These are phyloP conservation scores for Tulasnella sp. DNA, from an alignment of 768 basidiomycete genomes.

Conservation along the genomic window DNA sequence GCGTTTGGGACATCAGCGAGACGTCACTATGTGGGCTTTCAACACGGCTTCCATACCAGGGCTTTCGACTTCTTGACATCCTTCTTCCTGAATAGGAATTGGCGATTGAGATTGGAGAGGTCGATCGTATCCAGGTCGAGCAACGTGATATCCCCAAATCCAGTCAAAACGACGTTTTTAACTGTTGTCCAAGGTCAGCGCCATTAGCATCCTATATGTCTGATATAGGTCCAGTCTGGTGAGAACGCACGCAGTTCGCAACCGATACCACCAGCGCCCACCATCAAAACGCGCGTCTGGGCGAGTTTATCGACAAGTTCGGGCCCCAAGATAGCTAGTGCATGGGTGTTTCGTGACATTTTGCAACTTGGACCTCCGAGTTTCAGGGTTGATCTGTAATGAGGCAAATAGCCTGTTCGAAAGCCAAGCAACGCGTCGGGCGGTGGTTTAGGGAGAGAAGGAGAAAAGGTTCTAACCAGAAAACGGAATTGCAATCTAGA, in stretches of 20 bases:
- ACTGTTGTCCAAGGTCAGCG: slow-evolving; percentile 49
- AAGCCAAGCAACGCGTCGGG: not conserved
- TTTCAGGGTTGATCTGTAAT: not conserved
- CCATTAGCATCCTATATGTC: not conserved
- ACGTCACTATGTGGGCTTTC: no score
- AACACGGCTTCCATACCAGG: slow-evolving; percentile 49
- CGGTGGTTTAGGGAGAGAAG: not conserved
- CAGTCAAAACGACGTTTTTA: slow-evolving; percentile 91
- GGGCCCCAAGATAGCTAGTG: slow-evolving; percentile 73
- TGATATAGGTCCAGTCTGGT: not conserved
- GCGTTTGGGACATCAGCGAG: not conserved
- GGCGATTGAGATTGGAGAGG: slow-evolving; percentile 93
- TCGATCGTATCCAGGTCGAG: slow-evolving; percentile 98
- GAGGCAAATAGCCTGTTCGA: not conserved
- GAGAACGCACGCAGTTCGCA: slow-evolving; percentile 81
- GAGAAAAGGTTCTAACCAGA: not conserved
- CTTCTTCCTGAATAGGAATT: slow-evolving; percentile 95
- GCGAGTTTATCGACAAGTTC: slow-evolving; percentile 50
- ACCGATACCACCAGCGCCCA: slow-evolving; percentile 96
- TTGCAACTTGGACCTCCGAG: not conserved
- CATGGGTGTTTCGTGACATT: slow-evolving; percentile 47
- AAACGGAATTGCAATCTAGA: slow-evolving; percentile 9
- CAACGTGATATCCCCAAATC: slow-evolving; percentile 88
- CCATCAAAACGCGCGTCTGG: slow-evolving; percentile 58
- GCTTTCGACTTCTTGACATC: slow-evolving; percentile 98